Evolutionary conservation across 805 yeast genomes (phyloP), one percentile per base, ranked within the genome.

Genomic region (Metschnikowia colocasiae): DNA sequence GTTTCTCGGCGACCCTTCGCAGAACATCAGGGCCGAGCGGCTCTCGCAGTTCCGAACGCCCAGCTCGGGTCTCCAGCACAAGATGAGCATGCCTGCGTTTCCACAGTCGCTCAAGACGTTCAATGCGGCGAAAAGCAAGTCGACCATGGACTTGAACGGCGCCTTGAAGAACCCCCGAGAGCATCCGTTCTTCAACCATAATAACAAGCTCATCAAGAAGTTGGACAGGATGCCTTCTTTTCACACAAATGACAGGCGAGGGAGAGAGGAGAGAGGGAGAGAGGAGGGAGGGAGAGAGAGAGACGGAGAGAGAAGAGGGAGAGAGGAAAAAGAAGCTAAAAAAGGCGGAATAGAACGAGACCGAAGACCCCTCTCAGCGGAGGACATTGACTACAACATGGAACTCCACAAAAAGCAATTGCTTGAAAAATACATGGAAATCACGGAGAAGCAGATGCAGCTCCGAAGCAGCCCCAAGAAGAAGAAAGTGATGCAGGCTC

Each of bases 201-300:
- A 63, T 44, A 64, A 68, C 48, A 61, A 61, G 43, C 60, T 72
- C 30, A 68, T 69, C 25, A 51, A 62, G 30, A 70, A 67, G 49
- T 54, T 72, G 35, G 73, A 69, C 47, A 52, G 76, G 29, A 72
- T 72, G 42, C 76, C 76, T 0, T 69, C 75, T 0, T 72, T 72
- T 49, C 68, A 69, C 49, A 41, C 16, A 34, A 31, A 15, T 4
- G 33, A 32, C 20, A 32, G 40, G 18, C 9, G 10, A 7, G 42
- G 29, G 15, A 26, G 52, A 58, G 40, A 55, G 55, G 26, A 18
- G 30, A 26, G 25, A 7, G 25, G 25, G 7, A 23, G 25, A 26
- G 4, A 10, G 29, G 7, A 26, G 29, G 13, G 29, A 26, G 30
- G 30, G 13, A 27, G 30, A 27, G n/a, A 12, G 1, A 10, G 2